Conservation (phyloP, 2,329 filamentous ascomycete genomes). For the Conoideocrella luteorostrata region DNA sequence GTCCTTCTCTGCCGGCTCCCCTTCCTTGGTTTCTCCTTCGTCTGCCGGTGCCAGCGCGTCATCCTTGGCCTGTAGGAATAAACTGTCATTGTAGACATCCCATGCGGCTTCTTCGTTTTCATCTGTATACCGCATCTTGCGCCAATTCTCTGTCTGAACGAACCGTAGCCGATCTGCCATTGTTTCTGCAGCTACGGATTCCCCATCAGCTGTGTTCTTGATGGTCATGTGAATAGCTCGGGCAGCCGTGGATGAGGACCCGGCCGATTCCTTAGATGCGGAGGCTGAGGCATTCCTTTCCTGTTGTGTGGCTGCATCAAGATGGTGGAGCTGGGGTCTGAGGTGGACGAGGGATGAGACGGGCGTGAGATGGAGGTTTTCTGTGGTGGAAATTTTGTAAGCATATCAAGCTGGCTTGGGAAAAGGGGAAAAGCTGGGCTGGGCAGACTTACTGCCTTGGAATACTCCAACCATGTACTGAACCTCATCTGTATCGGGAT, state of each 20-base stretch:
- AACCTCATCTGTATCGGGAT: constrained; percentile 60
- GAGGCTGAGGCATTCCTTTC: constrained; percentile 41
- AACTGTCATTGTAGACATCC: constrained; percentile 65
- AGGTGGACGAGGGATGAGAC: constrained; percentile 80
- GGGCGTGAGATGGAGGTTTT: constrained; percentile 80
- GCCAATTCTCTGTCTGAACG: constrained; percentile 81
- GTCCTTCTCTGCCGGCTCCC: constrained; percentile 13
- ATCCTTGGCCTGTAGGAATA: constrained; percentile 37
- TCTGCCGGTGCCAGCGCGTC: constrained; percentile 11
- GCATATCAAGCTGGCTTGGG: constrained; percentile 7
- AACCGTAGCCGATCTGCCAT: constrained; percentile 69
- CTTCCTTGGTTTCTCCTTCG: constrained; percentile 6
- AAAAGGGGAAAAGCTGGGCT: neutral
- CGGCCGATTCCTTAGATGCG: constrained; percentile 28
- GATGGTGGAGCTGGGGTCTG: constrained; percentile 84
- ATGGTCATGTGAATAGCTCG: constrained; percentile 82
- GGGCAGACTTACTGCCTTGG: constrained; percentile 58
- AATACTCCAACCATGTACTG: constrained; percentile 95
- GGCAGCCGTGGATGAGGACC: constrained; percentile 42
- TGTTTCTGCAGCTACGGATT: constrained; percentile 58
- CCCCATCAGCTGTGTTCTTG: constrained; percentile 66
- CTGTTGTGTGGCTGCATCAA: constrained; percentile 76
- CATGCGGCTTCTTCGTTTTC: constrained; percentile 73
- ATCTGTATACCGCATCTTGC: constrained; percentile 70
- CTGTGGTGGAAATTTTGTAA: constrained; percentile 32